Conservation (phyloP, 768 basidiomycete species). For the Pleurotus sapidus region DNA sequence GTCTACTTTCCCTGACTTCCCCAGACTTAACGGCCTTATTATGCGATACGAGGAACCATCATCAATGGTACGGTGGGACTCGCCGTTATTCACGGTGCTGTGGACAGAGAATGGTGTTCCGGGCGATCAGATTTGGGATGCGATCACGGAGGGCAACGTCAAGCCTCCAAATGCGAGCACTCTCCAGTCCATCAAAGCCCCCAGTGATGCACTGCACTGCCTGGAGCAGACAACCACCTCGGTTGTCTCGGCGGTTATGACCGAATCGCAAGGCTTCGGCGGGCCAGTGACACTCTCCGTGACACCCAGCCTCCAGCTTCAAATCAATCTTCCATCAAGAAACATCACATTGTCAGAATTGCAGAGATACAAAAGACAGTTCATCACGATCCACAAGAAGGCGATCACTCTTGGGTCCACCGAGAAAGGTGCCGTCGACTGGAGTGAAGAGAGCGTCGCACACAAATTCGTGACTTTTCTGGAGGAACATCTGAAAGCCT, state of each 20-base stretch:
- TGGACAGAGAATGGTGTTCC: slow-evolving; percentile 72
- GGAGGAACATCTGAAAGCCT: slow-evolving; percentile 61
- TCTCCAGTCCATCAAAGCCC: slow-evolving; percentile 76
- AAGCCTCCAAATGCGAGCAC: slow-evolving; percentile 90
- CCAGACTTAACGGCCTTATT: slow-evolving; percentile 82
- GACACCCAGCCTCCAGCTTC: slow-evolving; percentile 37
- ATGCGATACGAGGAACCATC: slow-evolving; percentile 94
- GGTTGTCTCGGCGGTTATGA: slow-evolving; percentile 70
- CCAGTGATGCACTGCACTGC: slow-evolving; percentile 81
- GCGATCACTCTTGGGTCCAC: slow-evolving; percentile 81
- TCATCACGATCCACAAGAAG: slow-evolving; percentile 86
- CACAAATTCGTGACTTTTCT: slow-evolving; percentile 69
- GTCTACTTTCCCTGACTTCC: neutral
- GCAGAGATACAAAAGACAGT: slow-evolving; percentile 88
- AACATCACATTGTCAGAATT: slow-evolving; percentile 82
- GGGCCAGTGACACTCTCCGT: slow-evolving; percentile 48
- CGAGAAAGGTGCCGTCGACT: slow-evolving; percentile 74
- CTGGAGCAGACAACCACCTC: slow-evolving; percentile 77
- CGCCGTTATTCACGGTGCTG: slow-evolving; percentile 84
- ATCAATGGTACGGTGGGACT: slow-evolving; percentile 99
- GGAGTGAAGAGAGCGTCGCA: slow-evolving; percentile 71
- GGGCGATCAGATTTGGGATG: slow-evolving; percentile 72
- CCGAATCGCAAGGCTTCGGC: slow-evolving; percentile 51
- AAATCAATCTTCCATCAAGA: slow-evolving; percentile 64
- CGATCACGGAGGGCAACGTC: slow-evolving; percentile 72